Evolutionary conservation across 192 early-diverging fungal species (phyloP).

Genomic region (Rhizophagus sp.): DNA sequence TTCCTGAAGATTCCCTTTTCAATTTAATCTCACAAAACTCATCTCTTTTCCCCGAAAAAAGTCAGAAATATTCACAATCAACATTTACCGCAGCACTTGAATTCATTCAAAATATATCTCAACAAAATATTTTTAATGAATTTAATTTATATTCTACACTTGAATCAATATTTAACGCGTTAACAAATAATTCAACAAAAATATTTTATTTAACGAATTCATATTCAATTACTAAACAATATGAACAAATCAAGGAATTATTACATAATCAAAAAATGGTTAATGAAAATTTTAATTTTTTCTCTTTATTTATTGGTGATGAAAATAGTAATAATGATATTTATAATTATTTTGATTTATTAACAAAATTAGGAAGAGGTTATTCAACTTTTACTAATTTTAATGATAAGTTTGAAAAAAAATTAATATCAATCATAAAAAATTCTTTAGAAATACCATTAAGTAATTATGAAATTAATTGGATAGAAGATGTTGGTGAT

Average conservation of each 20-base stretch:
- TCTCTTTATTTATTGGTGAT: background rate
- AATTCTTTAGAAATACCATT: background rate
- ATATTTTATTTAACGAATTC: background rate
- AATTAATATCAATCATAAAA: background rate
- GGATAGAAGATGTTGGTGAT: background rate
- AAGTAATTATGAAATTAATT: background rate
- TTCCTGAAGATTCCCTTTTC: conserved; percentile 45
- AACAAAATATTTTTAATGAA: background rate
- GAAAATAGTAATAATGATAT: background rate
- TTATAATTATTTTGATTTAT: background rate
- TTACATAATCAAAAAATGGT: background rate
- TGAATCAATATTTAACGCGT: background rate
- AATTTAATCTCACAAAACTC: conserved; percentile 47
- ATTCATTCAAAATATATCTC: conserved; percentile 34
- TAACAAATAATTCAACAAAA: background rate
- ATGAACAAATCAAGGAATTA: background rate
- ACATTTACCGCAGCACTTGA: conserved; percentile 38
- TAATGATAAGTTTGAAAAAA: background rate
- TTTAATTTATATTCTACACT: background rate
- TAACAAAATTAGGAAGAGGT: background rate
- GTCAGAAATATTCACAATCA: conserved; percentile 38
- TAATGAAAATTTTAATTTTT: background rate
- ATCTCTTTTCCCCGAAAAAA: conserved; percentile 38
- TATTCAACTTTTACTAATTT: background rate
- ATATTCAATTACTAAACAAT: background rate